These are phyloP conservation scores for Friedmanniomyces endolithicus DNA, from an alignment of 495 filamentous ascomycete genomes.

Conservation along the genomic window DNA sequence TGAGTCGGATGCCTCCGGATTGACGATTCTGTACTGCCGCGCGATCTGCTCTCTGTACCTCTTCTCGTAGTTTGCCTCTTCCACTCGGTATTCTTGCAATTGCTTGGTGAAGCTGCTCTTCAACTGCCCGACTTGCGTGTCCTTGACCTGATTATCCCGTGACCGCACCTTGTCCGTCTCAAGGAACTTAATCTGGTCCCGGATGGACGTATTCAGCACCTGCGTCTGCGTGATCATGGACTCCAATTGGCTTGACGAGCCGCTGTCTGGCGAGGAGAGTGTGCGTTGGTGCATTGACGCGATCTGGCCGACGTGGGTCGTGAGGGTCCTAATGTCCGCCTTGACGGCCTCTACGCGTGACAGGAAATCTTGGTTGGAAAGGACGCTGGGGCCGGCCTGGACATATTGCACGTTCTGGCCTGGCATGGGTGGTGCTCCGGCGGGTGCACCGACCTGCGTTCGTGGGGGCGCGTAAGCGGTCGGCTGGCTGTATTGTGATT, in stretches of 20 bases:
- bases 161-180: constrained; percentile 50
- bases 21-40: constrained; percentile 63
- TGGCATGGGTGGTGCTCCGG: constrained; percentile 4
- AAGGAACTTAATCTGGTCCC: constrained; percentile 54
- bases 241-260: constrained; percentile 41
- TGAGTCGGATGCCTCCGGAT: constrained; percentile 53
- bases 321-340: constrained; percentile 44
- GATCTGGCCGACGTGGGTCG: constrained; percentile 43
- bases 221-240: constrained; percentile 51
- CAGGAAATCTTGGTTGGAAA: constrained; percentile 45
- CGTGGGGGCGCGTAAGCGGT: not conserved
- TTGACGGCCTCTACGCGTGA: constrained; percentile 45
- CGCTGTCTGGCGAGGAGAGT: constrained; percentile 41
- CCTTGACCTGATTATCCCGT: constrained; percentile 43
- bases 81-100: constrained; percentile 48
- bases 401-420: constrained; percentile 15
- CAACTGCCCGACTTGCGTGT: constrained; percentile 48
- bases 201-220: constrained; percentile 50
- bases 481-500: constrained; percentile 24
- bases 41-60: constrained; percentile 58
- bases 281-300: constrained; percentile 48
- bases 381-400: constrained; percentile 13
- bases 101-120: constrained; percentile 53
- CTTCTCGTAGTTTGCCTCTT: constrained; percentile 52
- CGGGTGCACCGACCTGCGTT: constrained; percentile 1